phyloP scores from a whole-genome alignment of 2,329 filamentous ascomycete genomes.

The Fusarium sp. region DNA sequence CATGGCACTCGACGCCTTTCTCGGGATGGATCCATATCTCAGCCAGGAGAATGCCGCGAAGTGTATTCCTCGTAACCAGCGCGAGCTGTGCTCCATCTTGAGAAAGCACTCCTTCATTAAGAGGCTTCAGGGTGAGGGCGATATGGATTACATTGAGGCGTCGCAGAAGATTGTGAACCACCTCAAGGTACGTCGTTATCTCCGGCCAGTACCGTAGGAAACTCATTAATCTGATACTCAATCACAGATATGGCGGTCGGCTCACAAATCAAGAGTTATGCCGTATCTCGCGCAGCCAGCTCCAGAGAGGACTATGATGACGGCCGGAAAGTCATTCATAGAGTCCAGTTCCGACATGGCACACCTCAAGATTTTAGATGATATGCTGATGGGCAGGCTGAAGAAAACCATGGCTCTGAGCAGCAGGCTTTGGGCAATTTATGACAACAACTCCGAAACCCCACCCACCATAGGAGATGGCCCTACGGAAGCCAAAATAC shows the following conservation, averaged over 20 bases:
- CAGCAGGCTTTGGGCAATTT: slow-evolving; percentile 2
- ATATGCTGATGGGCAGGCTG: slow-evolving; percentile 1
- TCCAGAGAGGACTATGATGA: slow-evolving; percentile 4
- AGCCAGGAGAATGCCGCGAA: not conserved
- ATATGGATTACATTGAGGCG: not conserved
- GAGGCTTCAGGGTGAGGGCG: not conserved
- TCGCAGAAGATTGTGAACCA: slow-evolving; percentile 1
- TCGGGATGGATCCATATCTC: slow-evolving; percentile 1
- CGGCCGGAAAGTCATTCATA: slow-evolving; percentile 4
- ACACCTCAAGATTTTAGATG: slow-evolving; percentile 1
- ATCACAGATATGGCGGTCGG: slow-evolving; percentile 1
- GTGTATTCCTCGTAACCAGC: not conserved
- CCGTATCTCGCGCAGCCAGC: slow-evolving; percentile 5
- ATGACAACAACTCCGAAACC: slow-evolving; percentile 4
- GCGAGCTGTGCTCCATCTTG: not conserved
- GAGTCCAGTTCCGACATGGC: slow-evolving; percentile 2
- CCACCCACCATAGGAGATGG: slow-evolving; percentile 2
- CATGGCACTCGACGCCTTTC: slow-evolving; percentile 2
- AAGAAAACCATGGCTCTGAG: slow-evolving; percentile 3
- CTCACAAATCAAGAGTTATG: slow-evolving; percentile 5
- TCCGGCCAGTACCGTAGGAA: not conserved
- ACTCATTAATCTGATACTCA: not conserved
- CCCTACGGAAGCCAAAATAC: not conserved
- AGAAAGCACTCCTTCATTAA: slow-evolving; percentile 3
- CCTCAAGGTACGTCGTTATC: not conserved